Percentiles rank a stretch among this genome's conserved stretches.
Evolutionary conservation across 2,329 filamentous ascomycete species (phyloP).

Genomic region (Fusarium protoensiforme): DNA sequence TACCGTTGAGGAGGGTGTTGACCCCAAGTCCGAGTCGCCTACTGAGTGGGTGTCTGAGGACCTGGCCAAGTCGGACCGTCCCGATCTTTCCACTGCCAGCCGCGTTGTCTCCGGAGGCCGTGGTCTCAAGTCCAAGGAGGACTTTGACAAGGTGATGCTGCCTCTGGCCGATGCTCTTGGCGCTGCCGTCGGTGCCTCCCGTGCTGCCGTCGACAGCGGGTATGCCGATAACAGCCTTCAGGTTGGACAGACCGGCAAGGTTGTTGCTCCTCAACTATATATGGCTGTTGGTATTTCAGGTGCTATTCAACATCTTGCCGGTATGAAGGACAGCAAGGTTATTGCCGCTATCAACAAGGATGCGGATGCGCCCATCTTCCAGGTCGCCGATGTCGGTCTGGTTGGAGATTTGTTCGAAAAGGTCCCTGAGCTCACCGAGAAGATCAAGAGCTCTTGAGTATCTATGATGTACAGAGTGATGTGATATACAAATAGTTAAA

Average conservation of each 20-base stretch:
- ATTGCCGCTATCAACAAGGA: conserved; percentile 99
- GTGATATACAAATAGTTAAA: conserved; percentile 43
- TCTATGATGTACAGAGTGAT: conserved; percentile 37
- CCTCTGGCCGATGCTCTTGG: conserved; percentile 92
- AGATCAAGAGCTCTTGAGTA: conserved; percentile 73
- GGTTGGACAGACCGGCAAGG: conserved; percentile 98
- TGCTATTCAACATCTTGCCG: conserved; percentile 96
- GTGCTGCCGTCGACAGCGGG: conserved; percentile 94
- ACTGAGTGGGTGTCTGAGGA: conserved; percentile 96
- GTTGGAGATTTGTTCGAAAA: conserved; percentile 96
- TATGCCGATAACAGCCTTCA: conserved; percentile 99
- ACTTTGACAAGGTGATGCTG: conserved; percentile 93
- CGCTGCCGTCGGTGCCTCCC: conserved; percentile 94
- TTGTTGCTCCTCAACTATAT: conserved; percentile 95
- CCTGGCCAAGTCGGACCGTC: conserved; percentile 91
- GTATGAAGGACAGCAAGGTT: conserved; percentile 99
- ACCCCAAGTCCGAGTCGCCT: conserved; percentile 78
- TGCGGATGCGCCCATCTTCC: conserved; percentile 95
- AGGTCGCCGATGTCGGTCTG: conserved; percentile 94
- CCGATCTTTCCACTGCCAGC: conserved; percentile 89
- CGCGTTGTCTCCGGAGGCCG: conserved; percentile 94
- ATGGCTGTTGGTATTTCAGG: conserved; percentile 96
- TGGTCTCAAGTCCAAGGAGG: conserved; percentile 96
- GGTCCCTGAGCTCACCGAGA: conserved; percentile 95
- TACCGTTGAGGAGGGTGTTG: conserved; percentile 80